phyloP scores from a whole-genome alignment of 2,329 filamentous ascomycete genomes.

The Blumeria hordei region DNA sequence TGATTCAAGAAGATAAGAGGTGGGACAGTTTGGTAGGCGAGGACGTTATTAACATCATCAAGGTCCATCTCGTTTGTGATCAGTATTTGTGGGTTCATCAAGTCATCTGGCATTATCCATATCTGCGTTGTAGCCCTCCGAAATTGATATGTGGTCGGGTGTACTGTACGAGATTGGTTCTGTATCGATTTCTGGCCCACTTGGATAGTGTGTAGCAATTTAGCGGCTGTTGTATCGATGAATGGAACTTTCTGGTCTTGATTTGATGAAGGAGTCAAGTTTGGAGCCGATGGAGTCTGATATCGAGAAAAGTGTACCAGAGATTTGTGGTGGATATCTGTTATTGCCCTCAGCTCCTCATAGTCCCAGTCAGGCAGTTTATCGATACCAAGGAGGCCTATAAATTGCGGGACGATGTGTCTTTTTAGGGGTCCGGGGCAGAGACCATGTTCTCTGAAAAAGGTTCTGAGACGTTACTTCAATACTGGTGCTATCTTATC shows the following conservation, averaged over 20 bases:
- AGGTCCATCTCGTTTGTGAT: neutral
- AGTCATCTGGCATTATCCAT: neutral
- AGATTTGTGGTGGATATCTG: neutral
- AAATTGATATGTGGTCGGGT: neutral
- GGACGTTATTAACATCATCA: neutral
- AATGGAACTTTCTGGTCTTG: neutral
- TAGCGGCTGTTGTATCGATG: too few species aligned
- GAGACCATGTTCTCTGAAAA: neutral
- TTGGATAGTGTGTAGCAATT: too few species aligned
- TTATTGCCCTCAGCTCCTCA: neutral
- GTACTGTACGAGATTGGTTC: neutral
- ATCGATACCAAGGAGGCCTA: neutral
- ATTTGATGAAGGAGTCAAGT: neutral
- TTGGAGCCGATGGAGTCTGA: neutral
- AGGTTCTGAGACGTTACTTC: neutral
- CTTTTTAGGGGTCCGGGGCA: neutral
- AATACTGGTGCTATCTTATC: neutral
- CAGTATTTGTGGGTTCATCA: neutral
- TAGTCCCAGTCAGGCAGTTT: neutral
- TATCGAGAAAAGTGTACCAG: neutral
- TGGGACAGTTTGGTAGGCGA: neutral
- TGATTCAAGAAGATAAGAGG: neutral
- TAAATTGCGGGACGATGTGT: neutral
- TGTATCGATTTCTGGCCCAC: too few species aligned
- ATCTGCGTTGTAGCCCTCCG: neutral